Percentiles rank a stretch among this genome's conserved stretches.
Conservation (phyloP, 2,329 filamentous ascomycete genomes). For the Aspergillus persii region DNA sequence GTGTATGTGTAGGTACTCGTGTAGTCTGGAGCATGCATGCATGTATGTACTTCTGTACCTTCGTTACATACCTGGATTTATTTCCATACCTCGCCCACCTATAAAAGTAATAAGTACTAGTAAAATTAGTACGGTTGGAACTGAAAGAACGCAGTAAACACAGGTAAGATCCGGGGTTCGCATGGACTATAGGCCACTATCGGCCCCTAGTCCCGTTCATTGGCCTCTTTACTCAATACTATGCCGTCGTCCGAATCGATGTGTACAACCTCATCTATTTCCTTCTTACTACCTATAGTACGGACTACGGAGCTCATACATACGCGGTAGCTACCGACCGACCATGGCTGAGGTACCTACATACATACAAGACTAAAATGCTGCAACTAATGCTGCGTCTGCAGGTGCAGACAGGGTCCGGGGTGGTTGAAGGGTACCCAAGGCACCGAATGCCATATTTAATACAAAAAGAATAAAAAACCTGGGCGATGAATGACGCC, state of each 20-base stretch:
- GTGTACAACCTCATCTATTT: background rate
- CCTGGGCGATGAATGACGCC: background rate
- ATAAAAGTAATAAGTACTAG: no score
- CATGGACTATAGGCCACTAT: background rate
- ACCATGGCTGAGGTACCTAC: background rate
- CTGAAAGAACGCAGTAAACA: background rate
- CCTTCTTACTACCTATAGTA: no score
- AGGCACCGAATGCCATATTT: background rate
- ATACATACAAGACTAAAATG: background rate
- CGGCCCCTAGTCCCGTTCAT: background rate
- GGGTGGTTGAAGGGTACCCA: slow-evolving; percentile 7
- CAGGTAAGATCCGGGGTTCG: background rate
- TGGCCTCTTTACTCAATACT: background rate
- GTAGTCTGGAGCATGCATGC: background rate
- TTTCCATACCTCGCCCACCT: no score
- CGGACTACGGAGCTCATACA: background rate
- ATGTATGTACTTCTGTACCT: background rate
- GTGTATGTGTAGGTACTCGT: background rate
- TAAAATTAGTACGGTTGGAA: background rate
- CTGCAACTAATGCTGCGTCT: slow-evolving; percentile 16
- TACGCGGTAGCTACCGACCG: background rate
- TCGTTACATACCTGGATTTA: no score
- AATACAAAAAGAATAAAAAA: background rate
- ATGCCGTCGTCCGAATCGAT: background rate
- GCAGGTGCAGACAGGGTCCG: slow-evolving; percentile 19